phyloP scores from a whole-genome alignment of 106 monocot genomes.

The Dendrobium chrysotoxum region DNA sequence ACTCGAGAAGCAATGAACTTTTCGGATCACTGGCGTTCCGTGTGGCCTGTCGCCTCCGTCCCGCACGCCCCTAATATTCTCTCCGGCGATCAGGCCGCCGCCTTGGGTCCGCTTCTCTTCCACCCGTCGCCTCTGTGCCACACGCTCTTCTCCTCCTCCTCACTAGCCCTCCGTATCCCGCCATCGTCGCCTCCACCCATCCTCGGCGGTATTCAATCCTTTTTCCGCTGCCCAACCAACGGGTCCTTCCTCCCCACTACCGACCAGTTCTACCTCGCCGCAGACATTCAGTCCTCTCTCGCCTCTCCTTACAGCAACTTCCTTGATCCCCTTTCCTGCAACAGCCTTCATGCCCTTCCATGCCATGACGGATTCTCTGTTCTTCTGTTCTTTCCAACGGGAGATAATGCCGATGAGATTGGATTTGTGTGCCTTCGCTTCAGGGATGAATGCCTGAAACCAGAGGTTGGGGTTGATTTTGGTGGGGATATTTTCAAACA shows the following conservation, averaged over 20 bases:
- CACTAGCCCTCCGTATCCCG: neutral
- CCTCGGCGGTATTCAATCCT: slow-evolving; percentile 6
- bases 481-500: slow-evolving; percentile 25
- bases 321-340: slow-evolving; percentile 6
- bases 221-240: neutral
- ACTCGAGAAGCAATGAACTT: slow-evolving; percentile 9
- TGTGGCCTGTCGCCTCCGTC: slow-evolving; percentile 15
- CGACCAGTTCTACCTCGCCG: slow-evolving; percentile 7
- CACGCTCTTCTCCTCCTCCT: slow-evolving; percentile 2
- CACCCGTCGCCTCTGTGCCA: neutral
- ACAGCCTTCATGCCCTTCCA: slow-evolving; percentile 30
- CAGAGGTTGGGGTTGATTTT: slow-evolving; percentile 3
- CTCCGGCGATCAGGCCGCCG: neutral
- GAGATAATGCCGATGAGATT: slow-evolving; percentile 46
- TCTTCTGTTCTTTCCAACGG: slow-evolving; percentile 62
- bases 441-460: neutral
- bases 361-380: slow-evolving; percentile 9
- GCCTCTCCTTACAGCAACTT: neutral
- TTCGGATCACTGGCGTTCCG: slow-evolving; percentile 20
- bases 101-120: neutral
- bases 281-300: neutral
- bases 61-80: neutral
- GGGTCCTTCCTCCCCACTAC: slow-evolving; percentile 12
- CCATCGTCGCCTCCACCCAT: neutral
- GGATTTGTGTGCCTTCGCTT: slow-evolving; percentile 25